phyloP scores from a whole-genome alignment of 768 basidiomycete genomes.

The Amanita polypyramis region DNA sequence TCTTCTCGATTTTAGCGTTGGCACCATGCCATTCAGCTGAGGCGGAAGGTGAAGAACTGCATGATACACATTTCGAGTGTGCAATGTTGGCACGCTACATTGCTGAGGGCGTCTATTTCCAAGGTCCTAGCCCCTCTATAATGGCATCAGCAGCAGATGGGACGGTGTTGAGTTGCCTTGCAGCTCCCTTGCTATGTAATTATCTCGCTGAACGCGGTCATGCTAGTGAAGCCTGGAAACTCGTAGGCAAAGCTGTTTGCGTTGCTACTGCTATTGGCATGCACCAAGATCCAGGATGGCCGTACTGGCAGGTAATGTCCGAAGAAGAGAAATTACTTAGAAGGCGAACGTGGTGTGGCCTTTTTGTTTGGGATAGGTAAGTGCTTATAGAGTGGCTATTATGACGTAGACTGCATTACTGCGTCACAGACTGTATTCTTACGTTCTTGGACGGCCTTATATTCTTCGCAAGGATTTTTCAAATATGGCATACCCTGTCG shows the following conservation, averaged over 20 bases:
- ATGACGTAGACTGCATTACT: background rate
- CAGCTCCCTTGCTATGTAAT: constrained; percentile 31
- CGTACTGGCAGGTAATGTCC: constrained; percentile 31
- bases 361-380: constrained; percentile 33
- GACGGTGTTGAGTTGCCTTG: constrained; percentile 34
- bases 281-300: constrained; percentile 33
- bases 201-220: constrained; percentile 37
- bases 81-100: constrained; percentile 35
- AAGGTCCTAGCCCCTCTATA: constrained; percentile 21
- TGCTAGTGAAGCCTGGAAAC: constrained; percentile 39
- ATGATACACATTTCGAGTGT: constrained; percentile 24
- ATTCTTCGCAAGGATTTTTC: constrained; percentile 26
- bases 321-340: constrained; percentile 31
- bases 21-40: constrained; percentile 18
- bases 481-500: constrained; percentile 26
- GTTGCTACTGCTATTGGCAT: constrained; percentile 31
- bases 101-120: constrained; percentile 33
- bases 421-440: constrained; percentile 27
- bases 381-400: constrained; percentile 6
- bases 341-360: constrained; percentile 33
- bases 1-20: constrained; percentile 39
- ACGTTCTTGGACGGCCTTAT: constrained; percentile 34
- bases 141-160: constrained; percentile 34
- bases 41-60: constrained; percentile 3
- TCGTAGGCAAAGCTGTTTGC: constrained; percentile 29